These are phyloP conservation scores for Termitomyces sp. DNA, from an alignment of 768 basidiomycete genomes.

Conservation along the genomic window DNA sequence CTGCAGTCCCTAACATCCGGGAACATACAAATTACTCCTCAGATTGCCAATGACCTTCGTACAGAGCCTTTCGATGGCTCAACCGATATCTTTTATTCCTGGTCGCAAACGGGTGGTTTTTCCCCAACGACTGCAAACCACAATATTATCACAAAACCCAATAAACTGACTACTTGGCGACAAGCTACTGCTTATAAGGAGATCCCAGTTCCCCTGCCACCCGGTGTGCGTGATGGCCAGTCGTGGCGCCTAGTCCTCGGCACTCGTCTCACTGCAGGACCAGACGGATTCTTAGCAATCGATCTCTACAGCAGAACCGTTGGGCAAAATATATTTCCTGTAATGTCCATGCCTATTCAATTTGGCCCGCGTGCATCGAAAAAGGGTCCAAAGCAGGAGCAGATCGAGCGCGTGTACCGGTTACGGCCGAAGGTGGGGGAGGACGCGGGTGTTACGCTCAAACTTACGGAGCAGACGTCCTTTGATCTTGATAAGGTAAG, in stretches of 20 bases:
- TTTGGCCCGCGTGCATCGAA: constrained; percentile 28
- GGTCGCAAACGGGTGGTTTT: constrained; percentile 33
- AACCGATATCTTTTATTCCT: constrained; percentile 69
- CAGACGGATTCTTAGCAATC: constrained; percentile 26
- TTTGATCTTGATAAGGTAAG: constrained; percentile 92
- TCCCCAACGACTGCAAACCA: constrained; percentile 3
- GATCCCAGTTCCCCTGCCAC: constrained; percentile 63
- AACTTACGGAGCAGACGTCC: constrained; percentile 74
- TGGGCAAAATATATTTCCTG: constrained; percentile 51
- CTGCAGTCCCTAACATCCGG: constrained; percentile 37
- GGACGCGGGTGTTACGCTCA: constrained; percentile 28
- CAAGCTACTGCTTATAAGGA: constrained; percentile 70
- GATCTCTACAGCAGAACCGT: constrained; percentile 38
- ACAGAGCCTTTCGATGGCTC: constrained; percentile 62
- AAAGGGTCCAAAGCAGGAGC: constrained; percentile 56
- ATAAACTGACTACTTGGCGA: constrained; percentile 76
- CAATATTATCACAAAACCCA: constrained; percentile 34
- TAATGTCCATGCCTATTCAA: constrained; percentile 65
- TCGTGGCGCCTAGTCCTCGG: constrained; percentile 65
- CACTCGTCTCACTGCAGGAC: constrained; percentile 22
- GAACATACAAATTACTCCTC: constrained; percentile 66
- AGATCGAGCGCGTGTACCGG: constrained; percentile 55
- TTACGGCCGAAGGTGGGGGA: constrained; percentile 22
- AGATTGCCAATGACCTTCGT: constrained; percentile 86
- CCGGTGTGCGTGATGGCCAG: constrained; percentile 45